Base-by-base conservation (phyloP, 768 basidiomycete species). In the Kwoniella sp. region DNA sequence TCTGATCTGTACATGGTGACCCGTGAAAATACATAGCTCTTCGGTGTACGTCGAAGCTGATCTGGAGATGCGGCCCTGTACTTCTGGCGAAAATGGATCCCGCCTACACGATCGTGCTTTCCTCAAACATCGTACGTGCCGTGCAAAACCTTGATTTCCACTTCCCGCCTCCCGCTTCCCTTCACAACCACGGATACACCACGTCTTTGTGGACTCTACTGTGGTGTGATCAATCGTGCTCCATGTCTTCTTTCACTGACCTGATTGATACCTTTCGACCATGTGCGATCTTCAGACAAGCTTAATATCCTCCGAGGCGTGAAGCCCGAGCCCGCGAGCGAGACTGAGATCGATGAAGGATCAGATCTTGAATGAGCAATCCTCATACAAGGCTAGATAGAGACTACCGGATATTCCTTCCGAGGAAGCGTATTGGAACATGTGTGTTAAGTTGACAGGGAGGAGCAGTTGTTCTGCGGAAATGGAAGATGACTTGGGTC, bases 31-130 rank as follows among this genome's bases (percentile, higher is more conserved):
- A 45, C 41, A 9, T 20, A 45, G 41, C 11, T 45, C 41, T 3
- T 45, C 72, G 11, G 70, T 75, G 30, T 73, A 69, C 60, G 72
- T 75, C 29, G 74, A 75, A 58, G 74, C 74, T 3, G 70, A 75
- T 5, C 59, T 75, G 12, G 74, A 75, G 51, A 73, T 73, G 72
- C 38, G 70, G 5, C 59, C 68, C 12, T 23, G 51, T 20, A 38
- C 52, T 20, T 66, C 57, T 29, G 38, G 22, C 12, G 45, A 45
- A 30, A 25, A 60, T 38, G 34, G 53, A 47, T 47, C 65, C 29
- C 12, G 41, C 15, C 22, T 57, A 9, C 69, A 65, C 15, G 72
- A 73, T 54, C 55, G 74, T 2, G 74, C 66, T 4, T 61, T 75
- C 17, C 58, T 75, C 15, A 61, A 63, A 45, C 74, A 75, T 26